Evolutionary conservation across 176 grass and related monocot species (phyloP), one percentile per base, ranked within the genome.

Genomic region (Lolium multiflorum): DNA sequence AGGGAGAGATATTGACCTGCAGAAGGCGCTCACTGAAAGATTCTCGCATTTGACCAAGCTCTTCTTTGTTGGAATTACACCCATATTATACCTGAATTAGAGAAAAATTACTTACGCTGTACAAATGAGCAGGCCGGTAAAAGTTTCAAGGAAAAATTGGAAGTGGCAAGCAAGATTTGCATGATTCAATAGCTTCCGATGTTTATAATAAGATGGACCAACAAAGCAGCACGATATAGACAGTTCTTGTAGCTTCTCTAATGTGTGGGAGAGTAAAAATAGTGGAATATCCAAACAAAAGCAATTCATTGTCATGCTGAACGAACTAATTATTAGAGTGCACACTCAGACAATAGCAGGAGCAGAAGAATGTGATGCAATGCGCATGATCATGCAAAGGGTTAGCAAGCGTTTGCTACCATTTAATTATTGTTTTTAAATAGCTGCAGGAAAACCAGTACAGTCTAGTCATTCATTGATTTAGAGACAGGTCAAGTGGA

Each of bases 61-160:
- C 77, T 86, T 91, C 83, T 92, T 98, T 60, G 91, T 90, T 18
- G 91, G 79, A 79, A 93, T 93, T 57, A 93, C 89, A 43, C 93
- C 93, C 89, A 98, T 98, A 80, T 95, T 92, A 21, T 95, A 95
- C 69, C 88, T 95, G 89, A 73, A 90, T 25, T 59, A 31, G 14
- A 82, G 14, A 78, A 78, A 38, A 91, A 0, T 74, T 84, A 0
- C 2, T 81, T 62, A 84, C 21, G 31, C n/a, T 59, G 47, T 15
- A 89, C 31, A 44, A 22, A 85, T 71, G 64, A 80, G 46, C 16
- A 67, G 16, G 21, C 1, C 60, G 58, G 25, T 13, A 41, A 81
- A 28, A 47, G 5, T 18, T 47, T 39, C 8, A 55, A 50, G 24
- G 6, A 24, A 67, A 22, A 52, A 71, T 1, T 35, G 50, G 17